phyloP scores from a whole-genome alignment of 179 eudicot genomes.

The Patellifolia procumbens region DNA sequence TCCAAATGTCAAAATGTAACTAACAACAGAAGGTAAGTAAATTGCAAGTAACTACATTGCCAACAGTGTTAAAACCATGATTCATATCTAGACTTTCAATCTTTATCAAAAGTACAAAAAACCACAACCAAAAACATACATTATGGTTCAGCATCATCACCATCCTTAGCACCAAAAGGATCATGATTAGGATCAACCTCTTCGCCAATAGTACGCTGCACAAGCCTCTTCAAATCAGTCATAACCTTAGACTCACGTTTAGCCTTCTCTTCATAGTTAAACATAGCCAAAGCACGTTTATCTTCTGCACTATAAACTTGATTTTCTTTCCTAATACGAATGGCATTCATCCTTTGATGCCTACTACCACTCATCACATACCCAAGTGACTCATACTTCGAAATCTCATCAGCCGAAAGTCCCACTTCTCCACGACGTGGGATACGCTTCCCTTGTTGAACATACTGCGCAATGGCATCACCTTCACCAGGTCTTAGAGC shows the following conservation, averaged over 20 bases:
- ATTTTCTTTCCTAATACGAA: constrained; percentile 97
- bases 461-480: constrained; percentile 97
- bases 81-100: neutral
- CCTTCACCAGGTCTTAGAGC: constrained; percentile 99
- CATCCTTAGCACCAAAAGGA: constrained; percentile 80
- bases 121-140: constrained; percentile 19
- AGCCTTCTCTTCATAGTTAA: constrained; percentile 90
- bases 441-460: constrained; percentile 98
- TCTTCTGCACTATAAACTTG: constrained; percentile 99
- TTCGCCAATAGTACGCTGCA: constrained; percentile 79
- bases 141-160: constrained; percentile 50
- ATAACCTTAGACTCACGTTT: constrained; percentile 92
- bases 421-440: constrained; percentile 99
- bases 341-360: constrained; percentile 99
- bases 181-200: constrained; percentile 80
- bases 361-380: constrained; percentile 99
- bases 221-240: constrained; percentile 85
- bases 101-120: neutral
- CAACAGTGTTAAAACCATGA: neutral
- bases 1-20: neutral
- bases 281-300: constrained; percentile 95
- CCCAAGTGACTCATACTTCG: constrained; percentile 79
- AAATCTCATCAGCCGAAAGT: constrained; percentile 91
- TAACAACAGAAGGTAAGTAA: neutral
- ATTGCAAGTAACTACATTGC: neutral